Base-by-base conservation (phyloP, 192 early-diverging fungal species). In the Spizellomyces punctatus region DNA sequence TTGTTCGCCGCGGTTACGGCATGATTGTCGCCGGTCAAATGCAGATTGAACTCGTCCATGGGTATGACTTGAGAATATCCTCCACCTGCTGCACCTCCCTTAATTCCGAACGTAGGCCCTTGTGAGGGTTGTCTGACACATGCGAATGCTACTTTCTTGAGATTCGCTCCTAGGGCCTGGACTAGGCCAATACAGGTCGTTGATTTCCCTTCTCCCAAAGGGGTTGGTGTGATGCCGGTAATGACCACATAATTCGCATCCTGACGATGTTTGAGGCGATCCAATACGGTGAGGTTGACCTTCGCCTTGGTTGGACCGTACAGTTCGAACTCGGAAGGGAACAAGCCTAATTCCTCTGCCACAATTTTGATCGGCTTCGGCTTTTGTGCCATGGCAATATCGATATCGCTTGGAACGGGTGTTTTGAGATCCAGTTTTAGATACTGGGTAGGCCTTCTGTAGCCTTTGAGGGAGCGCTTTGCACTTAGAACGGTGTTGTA, bases 21-120 rank as follows among this genome's bases (percentile, higher is more conserved):
- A 74, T 99, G 97, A 76, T 98, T 96, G 82, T 99, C 97, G 55
- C 97, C 97, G 6, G 97, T 99, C 84, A 99, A 85, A 65, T 99
- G 97, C 68, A 99, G 82, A 81, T 99, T 99, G 87, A 99, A 98
- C 70, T 97, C 92, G 68, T 98, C 95, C 97, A 99, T 99, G 22
- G 97, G 97, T 69, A 98, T 96, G 60, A 99, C 94, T 78, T 98
- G 96, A n/a, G 95, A 93, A 81, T 98, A 98, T 17, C 97, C 96
- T 43, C 97, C 96, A 66, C 96, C 96, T 42, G 96, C 96, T 46
- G 96, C 96, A 14, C 96, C 96, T 61, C 97, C 97, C 79, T 99
- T 99, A 83, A 99, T 98, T 54, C 97, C 97, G 76, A 99, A 98
- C 6, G 97, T 99, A 21, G 97, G 97, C 44, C 97, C 97, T 77